Base-by-base conservation (phyloP, 805 yeast genomes). In the Phaffomyces opuntiae region DNA sequence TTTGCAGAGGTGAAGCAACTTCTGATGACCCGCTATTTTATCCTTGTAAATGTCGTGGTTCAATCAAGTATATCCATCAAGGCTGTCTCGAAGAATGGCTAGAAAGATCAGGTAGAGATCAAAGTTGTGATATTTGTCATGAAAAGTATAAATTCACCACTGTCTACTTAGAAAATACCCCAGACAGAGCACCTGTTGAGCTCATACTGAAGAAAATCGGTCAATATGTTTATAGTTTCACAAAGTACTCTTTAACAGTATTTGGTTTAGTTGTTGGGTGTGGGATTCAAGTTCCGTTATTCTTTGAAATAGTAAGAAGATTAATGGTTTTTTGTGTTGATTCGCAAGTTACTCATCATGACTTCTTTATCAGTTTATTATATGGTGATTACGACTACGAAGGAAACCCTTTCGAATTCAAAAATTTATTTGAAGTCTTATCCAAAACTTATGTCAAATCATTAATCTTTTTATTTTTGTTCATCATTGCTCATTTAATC, bases 21-120 rank as follows among this genome's bases (percentile, higher is more conserved):
- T 67, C 66, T 0, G 79, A 75, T 1, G 87, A 86, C 52, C 96
- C 96, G 4, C 69, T 93, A 39, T 83, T 77, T 52, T 90, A 86
- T 63, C 99, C 99, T 4, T 93, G 99, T 66, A 82, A 78, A 57
- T 93, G 99, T 66, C 74, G 88, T 44, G 99, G 99, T 2, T 84
- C 96, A 13, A 95, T 93, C 62, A 84, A 83, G 61, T 90, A 81
- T 57, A 87, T 93, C 44, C 99, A 93, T 63, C 95, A 91, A 63
- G 95, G 84, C 46, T 93, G 99, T 63, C 66, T 91, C 39, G 68
- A 80, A 56, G 93, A 87, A 57, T 91, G 99, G 99, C 74, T 93
- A 36, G 71, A 74, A 42, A 89, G 54, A 44, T 54, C 58, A 24
- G 67, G 67, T 27, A 78, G 81, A 48, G 73, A 74, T 32, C 72